Base-by-base conservation (phyloP, 495 filamentous ascomycete genomes). In the Penicillium waksmanii region DNA sequence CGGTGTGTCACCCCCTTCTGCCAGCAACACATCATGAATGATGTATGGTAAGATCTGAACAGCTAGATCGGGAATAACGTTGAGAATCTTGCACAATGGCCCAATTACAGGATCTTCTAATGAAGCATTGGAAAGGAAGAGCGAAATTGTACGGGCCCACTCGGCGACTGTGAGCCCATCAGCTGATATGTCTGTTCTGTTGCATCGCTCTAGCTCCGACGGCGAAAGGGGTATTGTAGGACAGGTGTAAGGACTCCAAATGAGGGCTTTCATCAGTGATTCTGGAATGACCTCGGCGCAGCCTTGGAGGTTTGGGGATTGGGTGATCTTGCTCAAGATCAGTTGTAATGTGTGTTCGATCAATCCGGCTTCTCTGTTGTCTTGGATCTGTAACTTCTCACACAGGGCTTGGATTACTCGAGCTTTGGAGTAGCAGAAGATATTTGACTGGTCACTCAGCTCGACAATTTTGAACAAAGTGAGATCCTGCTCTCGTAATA, bases 271-370 rank as follows among this genome's bases (percentile, higher is more conserved):
- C 66, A 80, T 69, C 18, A 82, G 59, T 35, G 70, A 67, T 23
- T 66, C 48, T 0, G 78, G 69, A 51, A 84, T 71, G 13, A 65
- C 62, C 36, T 77, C 74, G 38, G 79, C 75, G 54, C 78, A 87
- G 4, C 76, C 76, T 54, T 77, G 68, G 40, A 84, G 65, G 10
- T 85, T 76, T 4, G 77, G 72, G 5, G 66, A 71, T 5, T 80
- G 68, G 0, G 67, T 66, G 31, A 86, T 77, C 27, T 77, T 85
- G 10, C 83, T 86, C 35, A 92, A 72, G 51, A 96, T 85, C 2
- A 82, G 78, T 34, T 91, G 84, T 51, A 98, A 72, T 0, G 90
- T 89, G 44, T 82, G 80, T 73, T 98, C 95, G 40, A 92, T 86
- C 35, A 92, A 74, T 3, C 93, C 89, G 12, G 89, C 85, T 43